These are phyloP conservation scores for Cutaneotrichosporon sp. DNA, from an alignment of 1,284 basidiomycete genomes.

Conservation along the genomic window DNA sequence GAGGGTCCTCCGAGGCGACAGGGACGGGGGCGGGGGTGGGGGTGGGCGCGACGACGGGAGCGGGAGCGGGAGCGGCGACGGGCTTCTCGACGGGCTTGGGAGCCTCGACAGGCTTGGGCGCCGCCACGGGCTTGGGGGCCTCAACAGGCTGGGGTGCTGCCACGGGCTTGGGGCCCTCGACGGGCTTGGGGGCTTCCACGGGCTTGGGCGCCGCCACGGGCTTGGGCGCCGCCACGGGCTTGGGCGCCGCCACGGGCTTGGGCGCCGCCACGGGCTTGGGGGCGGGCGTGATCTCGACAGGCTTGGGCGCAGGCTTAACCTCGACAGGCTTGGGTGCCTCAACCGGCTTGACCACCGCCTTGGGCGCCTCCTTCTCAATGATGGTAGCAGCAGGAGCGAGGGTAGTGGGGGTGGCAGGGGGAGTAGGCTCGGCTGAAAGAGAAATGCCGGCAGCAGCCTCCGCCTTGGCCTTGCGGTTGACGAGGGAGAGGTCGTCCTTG, in stretches of 20 bases:
- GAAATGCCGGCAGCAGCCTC: background rate
- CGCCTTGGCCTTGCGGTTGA: slow-evolving; percentile 8
- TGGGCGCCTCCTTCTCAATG: background rate
- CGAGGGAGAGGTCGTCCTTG: slow-evolving; percentile 7
- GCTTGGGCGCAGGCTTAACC: background rate
- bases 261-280: background rate
- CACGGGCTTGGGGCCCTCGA: background rate
- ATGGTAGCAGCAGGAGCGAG: background rate
- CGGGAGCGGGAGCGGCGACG: background rate
- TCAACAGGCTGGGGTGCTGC: background rate
- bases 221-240: background rate
- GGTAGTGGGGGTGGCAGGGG: background rate
- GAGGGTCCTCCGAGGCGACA: slow-evolving; percentile 5
- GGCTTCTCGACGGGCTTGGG: background rate
- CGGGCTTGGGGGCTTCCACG: background rate
- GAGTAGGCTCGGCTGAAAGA: background rate
- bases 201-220: background rate
- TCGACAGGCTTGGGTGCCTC: background rate
- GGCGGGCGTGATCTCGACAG: background rate
- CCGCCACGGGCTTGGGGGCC: background rate
- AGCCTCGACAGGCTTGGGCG: background rate
- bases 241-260: background rate
- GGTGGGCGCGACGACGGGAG: background rate
- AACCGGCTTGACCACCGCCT: background rate
- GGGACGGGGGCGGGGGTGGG: background rate